A percentile compares a stretch with the other conserved stretches of the same genome.
phyloP scores from a whole-genome alignment of 2,329 filamentous ascomycete species.

The Nannizzia gypsea region DNA sequence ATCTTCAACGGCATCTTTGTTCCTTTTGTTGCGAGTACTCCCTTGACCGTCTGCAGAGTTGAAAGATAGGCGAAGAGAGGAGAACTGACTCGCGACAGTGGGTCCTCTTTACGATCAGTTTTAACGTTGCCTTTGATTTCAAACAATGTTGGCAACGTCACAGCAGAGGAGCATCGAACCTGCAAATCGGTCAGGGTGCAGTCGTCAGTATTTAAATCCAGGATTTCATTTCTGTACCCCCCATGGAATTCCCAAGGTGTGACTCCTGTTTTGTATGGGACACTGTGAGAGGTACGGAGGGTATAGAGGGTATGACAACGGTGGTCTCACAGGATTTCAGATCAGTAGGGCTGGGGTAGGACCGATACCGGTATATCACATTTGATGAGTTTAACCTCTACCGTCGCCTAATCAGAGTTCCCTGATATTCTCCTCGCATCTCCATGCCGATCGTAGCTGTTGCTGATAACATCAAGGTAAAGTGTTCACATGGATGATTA shows the following conservation, averaged over 20 bases:
- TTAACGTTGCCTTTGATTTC: too few relatives aligned
- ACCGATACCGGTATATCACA: neutral
- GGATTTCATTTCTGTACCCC: neutral
- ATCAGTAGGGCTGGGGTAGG: neutral
- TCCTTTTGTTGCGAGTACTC: neutral
- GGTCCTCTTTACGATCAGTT: too few relatives aligned
- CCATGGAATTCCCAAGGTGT: neutral
- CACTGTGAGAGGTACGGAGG: neutral
- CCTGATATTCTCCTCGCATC: neutral
- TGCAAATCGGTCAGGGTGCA: too few relatives aligned
- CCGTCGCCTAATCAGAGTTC: neutral
- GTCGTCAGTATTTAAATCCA: neutral
- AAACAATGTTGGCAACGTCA: too few relatives aligned
- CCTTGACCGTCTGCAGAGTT: too few relatives aligned
- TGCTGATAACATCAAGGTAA: neutral
- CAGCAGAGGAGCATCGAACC: too few relatives aligned
- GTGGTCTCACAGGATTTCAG: neutral
- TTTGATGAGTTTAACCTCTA: neutral
- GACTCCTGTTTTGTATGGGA: neutral
- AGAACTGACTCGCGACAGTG: too few relatives aligned
- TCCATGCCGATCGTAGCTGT: neutral
- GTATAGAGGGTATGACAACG: neutral
- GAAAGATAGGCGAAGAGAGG: too few relatives aligned
- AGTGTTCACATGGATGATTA: neutral
- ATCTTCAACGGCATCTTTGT: neutral